Percentiles rank a stretch among this genome's conserved stretches.
Conservation (phyloP, 2,329 filamentous ascomycete genomes). For the Fusarium vanettenii region DNA sequence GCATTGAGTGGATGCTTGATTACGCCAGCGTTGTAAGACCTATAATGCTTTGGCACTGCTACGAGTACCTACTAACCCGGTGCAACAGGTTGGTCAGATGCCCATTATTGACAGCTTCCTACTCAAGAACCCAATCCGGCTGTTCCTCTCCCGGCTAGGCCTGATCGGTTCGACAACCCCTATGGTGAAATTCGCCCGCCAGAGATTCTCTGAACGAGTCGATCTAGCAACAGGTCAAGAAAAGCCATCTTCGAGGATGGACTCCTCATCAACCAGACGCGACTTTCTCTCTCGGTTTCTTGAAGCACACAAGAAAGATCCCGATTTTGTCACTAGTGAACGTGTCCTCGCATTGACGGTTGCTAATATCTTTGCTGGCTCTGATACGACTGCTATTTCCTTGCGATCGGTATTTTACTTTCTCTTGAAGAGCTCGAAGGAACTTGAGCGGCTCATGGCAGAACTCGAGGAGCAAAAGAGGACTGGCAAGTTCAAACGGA, state of each 20-base stretch:
- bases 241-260: background rate
- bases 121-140: conserved; percentile 5
- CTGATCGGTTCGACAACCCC: conserved; percentile 2
- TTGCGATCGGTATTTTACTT: conserved; percentile 28
- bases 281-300: conserved; percentile 28
- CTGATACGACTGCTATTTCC: conserved; percentile 30
- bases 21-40: conserved; percentile 21
- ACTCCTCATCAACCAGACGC: background rate
- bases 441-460: conserved; percentile 62
- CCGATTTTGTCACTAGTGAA: conserved; percentile 17
- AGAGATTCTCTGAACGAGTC: background rate
- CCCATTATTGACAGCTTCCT: background rate
- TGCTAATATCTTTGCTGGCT: conserved; percentile 35
- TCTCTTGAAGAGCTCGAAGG: conserved; percentile 6
- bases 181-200: background rate
- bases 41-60: too few species aligned
- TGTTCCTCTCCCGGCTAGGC: background rate
- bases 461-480: conserved; percentile 71
- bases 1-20: conserved; percentile 30
- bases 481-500: conserved; percentile 61
- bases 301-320: conserved; percentile 20
- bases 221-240: background rate
- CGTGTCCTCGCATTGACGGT: conserved; percentile 20
- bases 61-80: too few species aligned
- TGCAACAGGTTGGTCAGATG: conserved; percentile 9